Base-by-base conservation (phyloP, 805 yeast genomes). In the Candida silvicultrix region DNA sequence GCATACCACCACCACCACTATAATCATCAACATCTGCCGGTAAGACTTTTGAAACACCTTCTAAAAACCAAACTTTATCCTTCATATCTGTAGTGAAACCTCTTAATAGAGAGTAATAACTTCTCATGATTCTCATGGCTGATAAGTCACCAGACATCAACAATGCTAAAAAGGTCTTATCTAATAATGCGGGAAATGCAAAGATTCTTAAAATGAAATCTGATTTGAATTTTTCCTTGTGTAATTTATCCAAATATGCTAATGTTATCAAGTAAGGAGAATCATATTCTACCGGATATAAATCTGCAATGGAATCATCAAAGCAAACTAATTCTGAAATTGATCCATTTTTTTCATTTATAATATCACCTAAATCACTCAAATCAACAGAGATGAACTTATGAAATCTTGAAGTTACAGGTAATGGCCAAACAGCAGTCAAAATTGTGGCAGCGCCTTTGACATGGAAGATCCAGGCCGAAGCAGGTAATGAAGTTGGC, bases 381-480 rank as follows among this genome's bases (percentile, higher is more conserved):
- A 92, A 69, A 59, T 89, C 97, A 12, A 88, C 90, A n/a, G 92
- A 83, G 38, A 87, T 83, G 52, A 84, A 73, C 51, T 80, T 75
- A 57, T 79, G 77, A 60, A 83, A 83, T 45, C 85, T 65, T 3
- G 89, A 83, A 14, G 74, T 71, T 40, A 80, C 82, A 40, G 83
- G 82, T 42, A 89, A 69, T 4, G 96, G 97, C 89, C 97, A 89
- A n/a, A 90, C 96, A 1, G 97, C 96, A 2, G 96, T 86, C 43
- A 92, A 71, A 45, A 92, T 92, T 0, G 97, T 90, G 6, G 97
- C 97, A 0, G 97, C 96, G 29, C 97, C 98, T 56, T 94, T 86
- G 12, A 92, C 97, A 59, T 92, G 97, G 70, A 88, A 94, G 46
- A 92, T 82, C 98, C 98, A 92, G 0, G 97, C 96, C 4, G 94